Base-by-base conservation (phyloP, 1,284 basidiomycete genomes). In the Puccinia coronata region DNA sequence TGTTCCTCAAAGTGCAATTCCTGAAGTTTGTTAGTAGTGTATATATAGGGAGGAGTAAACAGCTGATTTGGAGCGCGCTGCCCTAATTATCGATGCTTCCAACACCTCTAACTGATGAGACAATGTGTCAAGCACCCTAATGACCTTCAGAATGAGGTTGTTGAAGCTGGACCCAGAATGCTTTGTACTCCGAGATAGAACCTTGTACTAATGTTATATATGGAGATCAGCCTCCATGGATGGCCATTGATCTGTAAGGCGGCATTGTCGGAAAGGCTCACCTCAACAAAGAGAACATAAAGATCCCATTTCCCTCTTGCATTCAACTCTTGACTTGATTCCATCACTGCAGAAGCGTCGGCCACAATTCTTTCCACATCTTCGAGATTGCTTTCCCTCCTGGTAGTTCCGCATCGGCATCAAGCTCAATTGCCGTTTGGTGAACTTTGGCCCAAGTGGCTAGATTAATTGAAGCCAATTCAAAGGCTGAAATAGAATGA, bases 351-450 rank as follows among this genome's bases (percentile, higher is more conserved):
- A n/a, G 55, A 6, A 57, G 23, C 55, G 23, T 57, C 28, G 20
- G 8, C 55, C 6, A 57, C 55, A 57, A 9, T 8, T 57, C 23
- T 9, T 57, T 57, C 55, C 55, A 57, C 55, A 57, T 57, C 55
- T 9, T 57, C 8, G 55, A 57, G 55, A 57, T 57, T 57, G 55
- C 23, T 23, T 57, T 57, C 23, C 20, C 8, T 8, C 23, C 23
- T 23, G 20, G 55, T 9, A 57, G 55, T 57, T 23, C 20, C 8
- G 28, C 6, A 9, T 57, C 20, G 55, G 55, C 55, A 9, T 57
- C 55, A 57, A 57, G 55, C 55, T 57, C 55, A 57, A 57, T 57
- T 57, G 55, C 28, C n/a, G 20, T 57, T 6, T 57, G 55, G 55
- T 6, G 28, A 57, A 57, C 55, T 57, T 57, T 31, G 55, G 20